These are phyloP conservation scores for Fusarium sarcochroum DNA, from an alignment of 2,329 filamentous ascomycete genomes.

Conservation along the genomic window DNA sequence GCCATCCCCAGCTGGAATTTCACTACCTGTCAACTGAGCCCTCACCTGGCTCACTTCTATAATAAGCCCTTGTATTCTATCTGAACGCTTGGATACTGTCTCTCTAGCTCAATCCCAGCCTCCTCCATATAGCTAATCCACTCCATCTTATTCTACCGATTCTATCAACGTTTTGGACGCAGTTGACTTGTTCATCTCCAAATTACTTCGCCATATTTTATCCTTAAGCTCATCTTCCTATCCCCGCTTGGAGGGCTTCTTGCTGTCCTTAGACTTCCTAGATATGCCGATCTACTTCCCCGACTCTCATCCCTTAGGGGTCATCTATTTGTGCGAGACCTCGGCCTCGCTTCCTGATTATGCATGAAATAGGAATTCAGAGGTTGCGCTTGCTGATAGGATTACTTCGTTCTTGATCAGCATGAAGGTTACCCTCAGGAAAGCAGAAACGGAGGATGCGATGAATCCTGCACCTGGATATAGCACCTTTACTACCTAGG, in stretches of 20 bases:
- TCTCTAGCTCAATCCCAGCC: neutral
- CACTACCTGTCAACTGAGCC: neutral
- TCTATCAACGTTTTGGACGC: neutral
- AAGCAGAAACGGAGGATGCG: too few species aligned
- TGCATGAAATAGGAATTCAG: too few species aligned
- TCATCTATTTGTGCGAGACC: too few species aligned
- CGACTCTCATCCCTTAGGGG: neutral
- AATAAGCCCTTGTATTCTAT: neutral
- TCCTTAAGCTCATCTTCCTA: neutral
- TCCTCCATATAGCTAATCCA: neutral
- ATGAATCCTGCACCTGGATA: too few species aligned
- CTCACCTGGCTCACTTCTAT: neutral
- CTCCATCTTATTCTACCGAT: neutral
- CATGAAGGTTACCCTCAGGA: too few species aligned
- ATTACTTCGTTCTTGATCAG: too few species aligned
- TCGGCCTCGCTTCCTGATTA: too few species aligned
- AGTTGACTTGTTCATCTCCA: neutral
- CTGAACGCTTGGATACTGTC: neutral
- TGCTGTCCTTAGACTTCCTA: constrained; percentile 4
- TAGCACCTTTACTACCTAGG: too few species aligned
- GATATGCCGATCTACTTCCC: neutral
- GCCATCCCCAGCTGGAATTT: constrained; percentile 2
- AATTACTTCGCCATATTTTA: neutral
- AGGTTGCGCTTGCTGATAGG: too few species aligned
- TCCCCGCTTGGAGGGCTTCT: neutral